Evolutionary conservation across 768 basidiomycete species (phyloP), one percentile per base, ranked within the genome.

Genomic region (Boletus vermiculosoides): DNA sequence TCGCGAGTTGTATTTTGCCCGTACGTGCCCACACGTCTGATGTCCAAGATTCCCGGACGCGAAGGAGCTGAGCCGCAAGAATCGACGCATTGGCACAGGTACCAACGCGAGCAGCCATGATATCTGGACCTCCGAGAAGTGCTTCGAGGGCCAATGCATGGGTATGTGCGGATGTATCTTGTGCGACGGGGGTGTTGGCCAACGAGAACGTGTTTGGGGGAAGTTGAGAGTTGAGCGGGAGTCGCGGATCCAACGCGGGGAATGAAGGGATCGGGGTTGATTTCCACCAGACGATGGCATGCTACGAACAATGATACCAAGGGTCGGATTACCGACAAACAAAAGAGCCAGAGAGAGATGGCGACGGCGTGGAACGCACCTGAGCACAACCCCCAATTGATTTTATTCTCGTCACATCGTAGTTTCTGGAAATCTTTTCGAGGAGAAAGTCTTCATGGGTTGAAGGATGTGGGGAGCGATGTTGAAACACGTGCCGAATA

Each of bases 201-300:
- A 92, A 70, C 11, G 88, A 85, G 65, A 92, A 90, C 0, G 81
- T 79, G 23, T 82, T 82, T 0, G 86, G 74, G 1, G 82, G 79
- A 55, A 92, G 86, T 64, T 90, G 90, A 1, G 81, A 73, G 63
- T 88, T 82, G 8, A 92, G 73, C 0, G 87, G 83, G n/a, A 83
- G 70, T 60, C 83, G 81, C 3, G 90, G 83, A 65, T 91, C 88
- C 49, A 92, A 76, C 18, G 84, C 80, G 23, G 88, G 87, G 52
- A 93, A 77, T 9, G 84, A 85, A 15, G 86, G 84, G 13, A 89
- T 80, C 11, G 89, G 81, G 9, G 85, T 87, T 1, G 88, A 85
- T 73, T 90, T 90, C 89, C 90, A 92, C 88, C 90, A 92, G 40
- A 93, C 90, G 20, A 91, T 77, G 4, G 89, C 88, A 67, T 87